These are phyloP conservation scores for Chaetomiaceae sp. DNA, from an alignment of 2,329 filamentous ascomycete species.

Conservation along the genomic window DNA sequence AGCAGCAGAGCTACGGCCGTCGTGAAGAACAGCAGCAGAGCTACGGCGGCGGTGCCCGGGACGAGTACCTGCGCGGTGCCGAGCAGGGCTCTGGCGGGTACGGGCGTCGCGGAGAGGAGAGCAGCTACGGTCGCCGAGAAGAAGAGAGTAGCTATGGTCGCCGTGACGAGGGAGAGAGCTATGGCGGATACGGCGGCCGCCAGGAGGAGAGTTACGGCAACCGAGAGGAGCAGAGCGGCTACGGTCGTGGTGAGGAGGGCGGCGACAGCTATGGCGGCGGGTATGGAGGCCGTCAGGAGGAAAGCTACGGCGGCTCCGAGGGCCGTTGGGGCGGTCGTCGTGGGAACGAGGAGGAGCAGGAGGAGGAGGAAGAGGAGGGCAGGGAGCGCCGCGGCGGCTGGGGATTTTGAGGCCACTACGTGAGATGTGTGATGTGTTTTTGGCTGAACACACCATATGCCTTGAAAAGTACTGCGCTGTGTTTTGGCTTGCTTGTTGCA, in stretches of 20 bases:
- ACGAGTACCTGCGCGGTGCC: no score
- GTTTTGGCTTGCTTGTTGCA: background rate
- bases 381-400: slow-evolving; percentile 17
- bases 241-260: slow-evolving; percentile 22
- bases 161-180: slow-evolving; percentile 18
- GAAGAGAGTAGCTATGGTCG: slow-evolving; percentile 2
- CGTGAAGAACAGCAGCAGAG: no score
- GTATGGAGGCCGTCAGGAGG: slow-evolving; percentile 8
- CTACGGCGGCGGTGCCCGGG: background rate
- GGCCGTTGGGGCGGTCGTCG: background rate
- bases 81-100: no score
- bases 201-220: slow-evolving; percentile 17
- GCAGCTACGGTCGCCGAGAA: slow-evolving; percentile 1
- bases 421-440: no score
- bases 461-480: background rate
- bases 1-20: no score
- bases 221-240: slow-evolving; percentile 20
- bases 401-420: slow-evolving; percentile 2
- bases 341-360: background rate
- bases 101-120: background rate
- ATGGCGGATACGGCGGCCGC: slow-evolving; percentile 19
- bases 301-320: slow-evolving; percentile 4
- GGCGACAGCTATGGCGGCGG: slow-evolving; percentile 3
- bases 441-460: background rate
- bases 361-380: slow-evolving; percentile 17